Evolutionary conservation across 1,284 basidiomycete genomes (phyloP), one percentile per base, ranked within the genome.

Genomic region (Irpex lacteus): DNA sequence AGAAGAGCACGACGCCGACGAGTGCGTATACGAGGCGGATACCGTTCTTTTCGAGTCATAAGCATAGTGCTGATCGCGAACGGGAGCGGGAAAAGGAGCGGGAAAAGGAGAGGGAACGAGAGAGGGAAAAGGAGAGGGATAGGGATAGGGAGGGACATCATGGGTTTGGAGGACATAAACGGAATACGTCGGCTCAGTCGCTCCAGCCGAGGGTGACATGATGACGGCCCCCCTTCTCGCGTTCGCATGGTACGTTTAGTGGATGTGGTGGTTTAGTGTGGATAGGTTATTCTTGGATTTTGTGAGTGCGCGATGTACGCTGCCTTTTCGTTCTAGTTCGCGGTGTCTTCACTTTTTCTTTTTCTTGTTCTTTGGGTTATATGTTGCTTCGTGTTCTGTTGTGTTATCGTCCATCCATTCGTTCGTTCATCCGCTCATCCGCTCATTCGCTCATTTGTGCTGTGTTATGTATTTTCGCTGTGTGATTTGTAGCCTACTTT

Each of bases 121-220:
- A 44, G 40, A 44, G n/a, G 11, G 40, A 47, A 3, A 47, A 15
- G 11, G 40, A 47, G 5, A 34, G 5, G 32, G 32, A 34, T 1
- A 34, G 32, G 32, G 32, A 34, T 34, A 34, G 32, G 32, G 32
- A 34, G 32, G 5, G 5, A 59, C 68, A 68, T 60, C 62, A 60
- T 54, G 32, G 50, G 11, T 65, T 66, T 56, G 72, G 75, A 65
- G 72, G 75, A 65, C 88, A 90, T 74, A 80, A 87, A 68, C 80
- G 87, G 65, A 87, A 87, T 53, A 78, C 84, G 72, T 90, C 88
- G 50, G 80, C 85, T 47, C 82, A 85, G 61, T 86, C 85, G n/a
- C 76, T 84, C 64, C 50, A 37, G 19, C 61, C 65, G 56, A 62
- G 62, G 56, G 49, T 63, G 49, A 66, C 65, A 60, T 66, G 32